phyloP scores from a whole-genome alignment of 2,329 filamentous ascomycete species.

The Xylariaceae sp. region DNA sequence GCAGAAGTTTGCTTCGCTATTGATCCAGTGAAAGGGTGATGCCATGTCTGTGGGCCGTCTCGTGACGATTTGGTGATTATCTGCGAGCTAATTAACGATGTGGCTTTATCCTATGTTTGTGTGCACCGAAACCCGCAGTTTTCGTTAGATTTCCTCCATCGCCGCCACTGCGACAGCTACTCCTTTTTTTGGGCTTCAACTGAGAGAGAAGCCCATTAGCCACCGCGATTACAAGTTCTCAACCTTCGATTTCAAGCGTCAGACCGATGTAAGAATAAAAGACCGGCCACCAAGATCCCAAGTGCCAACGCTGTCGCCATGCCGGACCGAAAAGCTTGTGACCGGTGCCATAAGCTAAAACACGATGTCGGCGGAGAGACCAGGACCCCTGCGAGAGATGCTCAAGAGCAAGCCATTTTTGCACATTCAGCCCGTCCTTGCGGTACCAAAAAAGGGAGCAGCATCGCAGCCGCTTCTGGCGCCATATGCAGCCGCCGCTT shows the following conservation, averaged over 20 bases:
- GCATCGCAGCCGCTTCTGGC: neutral
- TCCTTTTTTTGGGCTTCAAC: too few relatives aligned
- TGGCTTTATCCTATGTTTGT: neutral
- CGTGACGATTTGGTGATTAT: too few relatives aligned
- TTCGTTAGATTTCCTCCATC: too few relatives aligned
- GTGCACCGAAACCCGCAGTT: conserved; percentile 1
- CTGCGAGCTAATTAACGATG: neutral
- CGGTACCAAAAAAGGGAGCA: conserved; percentile 23
- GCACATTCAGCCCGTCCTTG: conserved; percentile 40
- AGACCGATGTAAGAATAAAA: too few relatives aligned
- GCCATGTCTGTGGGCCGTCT: neutral
- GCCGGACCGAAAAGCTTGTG: conserved; percentile 38
- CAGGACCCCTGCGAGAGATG: conserved; percentile 40
- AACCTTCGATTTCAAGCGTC: too few relatives aligned
- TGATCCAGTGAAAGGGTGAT: neutral
- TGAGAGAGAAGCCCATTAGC: too few relatives aligned
- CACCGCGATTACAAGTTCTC: too few relatives aligned
- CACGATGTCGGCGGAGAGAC: conserved; percentile 38
- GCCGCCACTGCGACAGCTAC: too few relatives aligned
- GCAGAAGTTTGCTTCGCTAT: conserved; percentile 2
- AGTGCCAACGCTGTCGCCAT: neutral
- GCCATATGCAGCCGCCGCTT: neutral
- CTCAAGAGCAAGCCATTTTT: conserved; percentile 36
- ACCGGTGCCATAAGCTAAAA: conserved; percentile 43
- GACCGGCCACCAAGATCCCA: neutral